Evolutionary conservation across 352 stramenopile genomes (phyloP), one percentile per base, ranked within the genome.

Genomic region (Albugo candida): DNA sequence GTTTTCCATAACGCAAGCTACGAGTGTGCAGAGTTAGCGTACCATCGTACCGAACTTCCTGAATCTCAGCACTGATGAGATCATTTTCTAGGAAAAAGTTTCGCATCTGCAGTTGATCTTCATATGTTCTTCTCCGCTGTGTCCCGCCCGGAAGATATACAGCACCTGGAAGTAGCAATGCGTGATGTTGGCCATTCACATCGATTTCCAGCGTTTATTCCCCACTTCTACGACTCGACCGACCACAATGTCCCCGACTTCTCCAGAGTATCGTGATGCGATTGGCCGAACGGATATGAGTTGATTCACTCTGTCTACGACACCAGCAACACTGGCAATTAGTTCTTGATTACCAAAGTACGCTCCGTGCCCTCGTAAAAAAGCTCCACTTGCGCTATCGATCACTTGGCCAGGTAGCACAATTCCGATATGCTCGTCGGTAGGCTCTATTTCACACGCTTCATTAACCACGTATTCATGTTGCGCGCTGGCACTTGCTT

Each of bases 91-190:
- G 70, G 53, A 95, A 96, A 52, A 97, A 86, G 37, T 65, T 71
- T 31, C 93, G 68, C 95, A 99, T 99, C 53, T 96, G 86, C 47
- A 97, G 74, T 58, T 96, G 82, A 65, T 99, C 94, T 51, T 97
- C 91, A 49, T 95, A 91, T 24, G 93, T 98, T 47, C 91, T 81
- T n/a, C 95, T 87, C 11, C 95, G 83, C 62, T 98, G 93, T 10
- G 83, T 85, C 37, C 94, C 95, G 17, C 91, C 93, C 0, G 93
- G 92, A 13, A 99, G 60, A 56, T 95, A 96, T 44, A 99, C 85
- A 19, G 84, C 91, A 55, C 75, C 93, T 16, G 98, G 76, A 64
- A 95, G 82, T 36, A 98, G 71, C 52, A 64, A 67, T 11, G 67
- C 72, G 57, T 85, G 74, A 50, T 87, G 73, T 55, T 85, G 74